Evolutionary conservation across 1,139 yeast species (phyloP).

Genomic region (Geotrichum fermentans): DNA sequence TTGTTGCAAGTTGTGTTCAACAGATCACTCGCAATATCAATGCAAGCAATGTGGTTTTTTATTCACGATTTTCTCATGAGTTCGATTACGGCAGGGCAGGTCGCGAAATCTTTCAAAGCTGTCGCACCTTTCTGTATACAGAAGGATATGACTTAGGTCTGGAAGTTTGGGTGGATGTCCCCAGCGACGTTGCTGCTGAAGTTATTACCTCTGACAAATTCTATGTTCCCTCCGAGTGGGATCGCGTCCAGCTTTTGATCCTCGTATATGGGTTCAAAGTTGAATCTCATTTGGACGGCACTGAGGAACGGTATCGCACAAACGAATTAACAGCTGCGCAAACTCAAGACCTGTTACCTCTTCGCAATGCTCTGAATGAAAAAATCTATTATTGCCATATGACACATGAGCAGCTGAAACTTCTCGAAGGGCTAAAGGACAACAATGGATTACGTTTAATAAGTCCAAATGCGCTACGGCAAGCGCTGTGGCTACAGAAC

Average conservation of each 20-base stretch:
- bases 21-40: constrained; percentile 37
- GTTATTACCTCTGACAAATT: constrained; percentile 47
- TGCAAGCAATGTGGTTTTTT: constrained; percentile 38
- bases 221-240: constrained; percentile 51
- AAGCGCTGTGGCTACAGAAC: constrained; percentile 48
- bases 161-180: constrained; percentile 44
- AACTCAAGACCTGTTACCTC: constrained; percentile 18
- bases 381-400: constrained; percentile 47
- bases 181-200: constrained; percentile 40
- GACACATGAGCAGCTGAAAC: constrained; percentile 43
- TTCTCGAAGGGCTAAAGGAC: constrained; percentile 40
- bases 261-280: background rate
- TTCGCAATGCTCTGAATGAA: constrained; percentile 37
- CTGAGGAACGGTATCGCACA: background rate
- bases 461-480: constrained; percentile 39
- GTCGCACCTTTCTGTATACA: constrained; percentile 43
- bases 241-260: constrained; percentile 45
- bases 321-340: background rate
- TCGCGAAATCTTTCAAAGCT: constrained; percentile 43
- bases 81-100: constrained; percentile 45
- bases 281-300: background rate
- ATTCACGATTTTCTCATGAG: constrained; percentile 41
- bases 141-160: constrained; percentile 47
- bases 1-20: constrained; percentile 44
- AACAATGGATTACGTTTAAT: constrained; percentile 38